Evolutionary conservation across 495 filamentous ascomycete genomes (phyloP).

Genomic region (Penicillium lagena): DNA sequence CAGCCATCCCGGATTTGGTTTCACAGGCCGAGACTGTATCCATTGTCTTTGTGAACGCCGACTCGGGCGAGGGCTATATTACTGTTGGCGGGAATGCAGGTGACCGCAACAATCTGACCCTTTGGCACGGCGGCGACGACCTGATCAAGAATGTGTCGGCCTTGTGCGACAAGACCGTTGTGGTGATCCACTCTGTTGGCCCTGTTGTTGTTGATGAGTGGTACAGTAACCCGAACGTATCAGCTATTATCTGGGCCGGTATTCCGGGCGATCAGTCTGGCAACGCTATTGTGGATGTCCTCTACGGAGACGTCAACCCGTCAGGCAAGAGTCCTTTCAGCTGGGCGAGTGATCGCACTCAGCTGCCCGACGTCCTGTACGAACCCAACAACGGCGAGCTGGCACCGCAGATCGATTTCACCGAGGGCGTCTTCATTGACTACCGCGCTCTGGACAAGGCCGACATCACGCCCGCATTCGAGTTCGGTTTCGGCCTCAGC

Average conservation of each 20-base stretch:
- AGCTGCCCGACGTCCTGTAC: constrained; percentile 69
- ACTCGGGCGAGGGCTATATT: constrained; percentile 85
- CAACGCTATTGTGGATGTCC: constrained; percentile 81
- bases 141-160: constrained; percentile 72
- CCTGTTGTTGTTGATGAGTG: constrained; percentile 75
- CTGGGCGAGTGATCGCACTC: constrained; percentile 68
- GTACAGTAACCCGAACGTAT: constrained; percentile 80
- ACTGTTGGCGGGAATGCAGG: constrained; percentile 77
- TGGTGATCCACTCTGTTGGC: constrained; percentile 82
- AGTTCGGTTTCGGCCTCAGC: constrained; percentile 86
- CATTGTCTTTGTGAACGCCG: constrained; percentile 84
- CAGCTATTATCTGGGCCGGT: constrained; percentile 90
- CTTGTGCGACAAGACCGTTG: constrained; percentile 85
- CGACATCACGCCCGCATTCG: constrained; percentile 69
- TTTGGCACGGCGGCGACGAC: constrained; percentile 76
- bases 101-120: constrained; percentile 87
- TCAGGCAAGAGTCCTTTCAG: constrained; percentile 85
- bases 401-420: constrained; percentile 75
- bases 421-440: constrained; percentile 88
- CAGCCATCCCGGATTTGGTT: constrained; percentile 62
- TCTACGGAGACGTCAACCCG: constrained; percentile 86
- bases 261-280: constrained; percentile 89
- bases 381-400: constrained; percentile 61
- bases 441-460: constrained; percentile 84
- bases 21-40: constrained; percentile 57